phyloP scores from a whole-genome alignment of 2,329 filamentous ascomycete species.

The Lecanosticta acicola region DNA sequence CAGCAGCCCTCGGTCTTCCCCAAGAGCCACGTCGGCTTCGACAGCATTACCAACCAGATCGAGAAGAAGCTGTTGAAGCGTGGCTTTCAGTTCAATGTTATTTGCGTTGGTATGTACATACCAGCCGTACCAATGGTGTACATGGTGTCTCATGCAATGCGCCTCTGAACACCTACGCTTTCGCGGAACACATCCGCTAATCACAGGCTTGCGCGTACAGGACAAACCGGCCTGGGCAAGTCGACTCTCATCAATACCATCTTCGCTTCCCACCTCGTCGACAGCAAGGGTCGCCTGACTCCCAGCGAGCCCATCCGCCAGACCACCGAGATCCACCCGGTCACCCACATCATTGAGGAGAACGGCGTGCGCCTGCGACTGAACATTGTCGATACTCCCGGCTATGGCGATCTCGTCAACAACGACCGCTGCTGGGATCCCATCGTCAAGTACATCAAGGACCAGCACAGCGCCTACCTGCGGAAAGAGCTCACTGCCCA shows the following conservation, averaged over 20 bases:
- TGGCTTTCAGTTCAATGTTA: conserved; percentile 99
- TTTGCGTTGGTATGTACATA: conserved; percentile 82
- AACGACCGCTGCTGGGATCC: conserved; percentile 99
- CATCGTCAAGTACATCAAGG: conserved; percentile 99
- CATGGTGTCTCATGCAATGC: background rate
- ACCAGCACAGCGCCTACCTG: conserved; percentile 98
- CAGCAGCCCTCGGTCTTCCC: conserved; percentile 59
- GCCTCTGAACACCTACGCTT: background rate
- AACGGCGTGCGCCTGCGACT: conserved; percentile 95
- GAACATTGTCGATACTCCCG: conserved; percentile 98
- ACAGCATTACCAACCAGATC: conserved; percentile 99
- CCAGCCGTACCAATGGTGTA: conserved; percentile 6
- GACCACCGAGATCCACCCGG: conserved; percentile 96
- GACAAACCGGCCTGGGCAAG: conserved; percentile 97
- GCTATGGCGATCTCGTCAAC: conserved; percentile 98
- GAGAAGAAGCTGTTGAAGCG: conserved; percentile 99
- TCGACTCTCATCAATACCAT: conserved; percentile 99
- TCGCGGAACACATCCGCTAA: conserved; percentile 1
- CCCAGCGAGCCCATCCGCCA: conserved; percentile 90
- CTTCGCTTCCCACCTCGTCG: conserved; percentile 98
- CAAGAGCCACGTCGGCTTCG: conserved; percentile 98
- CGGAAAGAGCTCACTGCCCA: conserved; percentile 99
- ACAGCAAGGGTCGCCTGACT: conserved; percentile 91
- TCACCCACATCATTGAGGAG: conserved; percentile 98
- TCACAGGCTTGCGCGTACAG: conserved; percentile 46